Conservation (phyloP, 371 early-diverging fungal genomes). For the Mortierella sp. region DNA sequence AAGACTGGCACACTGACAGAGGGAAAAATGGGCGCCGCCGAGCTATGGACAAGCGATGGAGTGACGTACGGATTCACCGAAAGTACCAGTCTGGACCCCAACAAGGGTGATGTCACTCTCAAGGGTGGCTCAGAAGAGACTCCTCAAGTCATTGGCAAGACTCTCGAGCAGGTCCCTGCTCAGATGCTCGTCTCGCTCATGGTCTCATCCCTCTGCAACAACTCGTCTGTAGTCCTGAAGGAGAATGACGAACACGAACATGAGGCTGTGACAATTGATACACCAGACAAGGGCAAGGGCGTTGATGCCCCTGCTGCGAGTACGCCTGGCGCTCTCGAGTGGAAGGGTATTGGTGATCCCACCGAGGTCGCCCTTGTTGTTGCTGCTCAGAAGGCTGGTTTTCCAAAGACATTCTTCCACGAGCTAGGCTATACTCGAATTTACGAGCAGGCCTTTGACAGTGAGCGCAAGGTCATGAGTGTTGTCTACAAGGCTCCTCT, state of each 20-base stretch:
- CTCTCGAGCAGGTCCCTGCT: conserved; percentile 37
- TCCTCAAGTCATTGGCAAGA: conserved; percentile 39
- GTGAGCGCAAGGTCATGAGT: conserved; percentile 94
- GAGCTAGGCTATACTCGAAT: conserved; percentile 55
- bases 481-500: conserved; percentile 67
- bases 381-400: conserved; percentile 80
- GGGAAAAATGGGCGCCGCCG: conserved; percentile 89
- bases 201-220: conserved; percentile 76
- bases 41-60: conserved; percentile 81
- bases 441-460: conserved; percentile 79
- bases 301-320: not conserved
- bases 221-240: conserved; percentile 65
- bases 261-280: conserved; percentile 5
- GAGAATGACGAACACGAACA: conserved; percentile 19
- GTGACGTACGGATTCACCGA: conserved; percentile 75
- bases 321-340: conserved; percentile 44
- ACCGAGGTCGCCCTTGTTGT: conserved; percentile 81
- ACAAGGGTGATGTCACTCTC: conserved; percentile 69
- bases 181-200: conserved; percentile 54
- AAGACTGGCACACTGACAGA: conserved; percentile 98
- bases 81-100: conserved; percentile 77
- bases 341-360: conserved; percentile 69
- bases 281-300: not conserved
- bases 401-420: conserved; percentile 72
- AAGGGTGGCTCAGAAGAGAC: conserved; percentile 53